Conservation (phyloP, 768 basidiomycete species). For the Mycena rosella region DNA sequence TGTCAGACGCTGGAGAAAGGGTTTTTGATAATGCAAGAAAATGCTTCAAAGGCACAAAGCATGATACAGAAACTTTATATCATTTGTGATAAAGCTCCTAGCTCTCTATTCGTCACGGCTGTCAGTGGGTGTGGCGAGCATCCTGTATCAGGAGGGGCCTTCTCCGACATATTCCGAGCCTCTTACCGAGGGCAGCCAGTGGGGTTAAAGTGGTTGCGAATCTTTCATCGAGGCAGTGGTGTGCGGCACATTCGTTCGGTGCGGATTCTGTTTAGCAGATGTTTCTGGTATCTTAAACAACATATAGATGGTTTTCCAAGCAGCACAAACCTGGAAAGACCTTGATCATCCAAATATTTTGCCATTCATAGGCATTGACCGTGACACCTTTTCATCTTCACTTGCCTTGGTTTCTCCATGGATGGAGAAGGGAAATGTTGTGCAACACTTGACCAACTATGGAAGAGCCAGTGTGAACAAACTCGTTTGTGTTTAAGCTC, state of each 20-base stretch:
- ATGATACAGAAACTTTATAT: background rate
- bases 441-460: background rate
- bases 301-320: background rate
- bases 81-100: background rate
- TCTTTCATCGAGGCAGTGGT: background rate
- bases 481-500: background rate
- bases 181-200: background rate
- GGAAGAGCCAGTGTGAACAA: constrained; percentile 4
- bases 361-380: background rate
- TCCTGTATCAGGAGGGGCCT: background rate
- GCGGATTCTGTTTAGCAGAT: background rate
- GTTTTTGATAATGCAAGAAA: background rate
- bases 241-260: background rate
- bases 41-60: background rate
- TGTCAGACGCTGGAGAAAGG: background rate
- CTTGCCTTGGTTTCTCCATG: constrained; percentile 1
- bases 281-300: no score
- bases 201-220: background rate
- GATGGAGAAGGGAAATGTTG: constrained; percentile 4
- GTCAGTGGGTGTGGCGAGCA: background rate
- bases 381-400: background rate
- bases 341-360: background rate
- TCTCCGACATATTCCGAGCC: background rate
- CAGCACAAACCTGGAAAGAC: background rate
- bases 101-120: background rate